A percentile compares a stretch with the other conserved stretches of the same genome.
phyloP scores from a whole-genome alignment of 2,329 filamentous ascomycete species.

The Neofusicoccum kwambonambiense region DNA sequence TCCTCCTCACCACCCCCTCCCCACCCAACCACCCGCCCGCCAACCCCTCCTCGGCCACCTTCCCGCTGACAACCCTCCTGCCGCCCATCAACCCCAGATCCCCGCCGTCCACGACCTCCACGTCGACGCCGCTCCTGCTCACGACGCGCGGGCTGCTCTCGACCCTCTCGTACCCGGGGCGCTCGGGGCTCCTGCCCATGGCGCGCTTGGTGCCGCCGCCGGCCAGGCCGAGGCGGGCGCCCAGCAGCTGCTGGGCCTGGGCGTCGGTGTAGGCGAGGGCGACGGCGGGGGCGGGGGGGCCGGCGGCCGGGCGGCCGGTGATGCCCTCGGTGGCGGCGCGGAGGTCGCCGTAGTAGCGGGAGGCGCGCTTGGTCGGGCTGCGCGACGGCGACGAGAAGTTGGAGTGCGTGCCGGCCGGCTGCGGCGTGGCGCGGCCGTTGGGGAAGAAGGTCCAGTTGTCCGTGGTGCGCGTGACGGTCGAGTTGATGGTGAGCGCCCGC shows the following conservation, averaged over 20 bases:
- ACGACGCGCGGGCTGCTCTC: slow-evolving; percentile 44
- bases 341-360: slow-evolving; percentile 50
- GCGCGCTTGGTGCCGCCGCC: slow-evolving; percentile 23
- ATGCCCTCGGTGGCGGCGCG: slow-evolving; percentile 42
- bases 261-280: slow-evolving; percentile 25
- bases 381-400: slow-evolving; percentile 16
- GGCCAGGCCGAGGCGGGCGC: slow-evolving; percentile 18
- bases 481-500: slow-evolving; percentile 31
- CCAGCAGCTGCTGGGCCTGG: slow-evolving; percentile 25
- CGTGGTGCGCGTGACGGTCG: slow-evolving; percentile 25
- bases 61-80: slow-evolving; percentile 66
- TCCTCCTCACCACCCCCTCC: slow-evolving; percentile 36
- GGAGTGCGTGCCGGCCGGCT: slow-evolving; percentile 13
- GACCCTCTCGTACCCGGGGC: slow-evolving; percentile 30
- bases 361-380: slow-evolving; percentile 29
- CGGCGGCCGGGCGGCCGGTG: slow-evolving; percentile 19
- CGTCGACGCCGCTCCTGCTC: slow-evolving; percentile 48
- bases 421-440: not conserved
- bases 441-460: slow-evolving; percentile 27
- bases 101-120: slow-evolving; percentile 42
- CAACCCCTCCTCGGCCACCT: slow-evolving; percentile 69
- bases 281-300: slow-evolving; percentile 26
- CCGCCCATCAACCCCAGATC: slow-evolving; percentile 32
- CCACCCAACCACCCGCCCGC: slow-evolving; percentile 34
- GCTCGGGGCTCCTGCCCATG: slow-evolving; percentile 31